These are phyloP conservation scores for Pythium phragmitis DNA, from an alignment of 352 stramenopile genomes.

Conservation along the genomic window DNA sequence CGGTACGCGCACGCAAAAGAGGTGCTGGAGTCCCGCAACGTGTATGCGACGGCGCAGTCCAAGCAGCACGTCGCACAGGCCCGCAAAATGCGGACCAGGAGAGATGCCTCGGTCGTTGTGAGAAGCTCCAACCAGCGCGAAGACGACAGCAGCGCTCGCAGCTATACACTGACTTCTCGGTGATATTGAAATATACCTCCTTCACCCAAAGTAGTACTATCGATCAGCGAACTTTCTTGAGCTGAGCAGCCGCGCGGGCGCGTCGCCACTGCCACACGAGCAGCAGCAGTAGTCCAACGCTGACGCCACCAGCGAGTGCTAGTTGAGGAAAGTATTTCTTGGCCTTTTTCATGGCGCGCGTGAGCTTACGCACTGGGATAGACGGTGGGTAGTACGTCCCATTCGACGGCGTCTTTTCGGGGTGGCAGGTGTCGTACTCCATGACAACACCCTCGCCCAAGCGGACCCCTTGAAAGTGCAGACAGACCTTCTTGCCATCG, in stretches of 20 bases:
- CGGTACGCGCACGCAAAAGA: slow-evolving; percentile 55
- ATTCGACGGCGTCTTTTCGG: slow-evolving; percentile 55
- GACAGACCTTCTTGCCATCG: slow-evolving; percentile 60
- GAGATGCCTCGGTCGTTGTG: not conserved
- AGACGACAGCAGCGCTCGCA: not conserved
- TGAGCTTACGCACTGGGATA: slow-evolving; percentile 52
- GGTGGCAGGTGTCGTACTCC: slow-evolving; percentile 76
- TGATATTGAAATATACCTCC: slow-evolving; percentile 1
- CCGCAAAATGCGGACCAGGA: slow-evolving; percentile 6
- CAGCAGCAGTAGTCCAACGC: slow-evolving; percentile 1
- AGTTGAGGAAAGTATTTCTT: slow-evolving; percentile 17
- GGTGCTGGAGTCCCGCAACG: slow-evolving; percentile 59
- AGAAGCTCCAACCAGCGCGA: slow-evolving; percentile 19
- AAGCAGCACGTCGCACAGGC: slow-evolving; percentile 36
- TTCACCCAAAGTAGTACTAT: not conserved
- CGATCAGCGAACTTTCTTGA: slow-evolving; percentile 22
- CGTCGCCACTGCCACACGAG: slow-evolving; percentile 9
- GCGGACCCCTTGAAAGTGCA: slow-evolving; percentile 71
- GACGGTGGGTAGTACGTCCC: slow-evolving; percentile 61
- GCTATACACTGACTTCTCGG: not conserved
- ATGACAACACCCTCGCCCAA: slow-evolving; percentile 55
- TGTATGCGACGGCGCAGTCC: slow-evolving; percentile 62
- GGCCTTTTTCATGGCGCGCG: slow-evolving; percentile 60
- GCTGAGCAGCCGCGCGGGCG: slow-evolving; percentile 2
- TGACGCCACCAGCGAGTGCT: not conserved